Evolutionary conservation across 2,329 filamentous ascomycete species (phyloP).

Genomic region (Verticillium alfalfae): DNA sequence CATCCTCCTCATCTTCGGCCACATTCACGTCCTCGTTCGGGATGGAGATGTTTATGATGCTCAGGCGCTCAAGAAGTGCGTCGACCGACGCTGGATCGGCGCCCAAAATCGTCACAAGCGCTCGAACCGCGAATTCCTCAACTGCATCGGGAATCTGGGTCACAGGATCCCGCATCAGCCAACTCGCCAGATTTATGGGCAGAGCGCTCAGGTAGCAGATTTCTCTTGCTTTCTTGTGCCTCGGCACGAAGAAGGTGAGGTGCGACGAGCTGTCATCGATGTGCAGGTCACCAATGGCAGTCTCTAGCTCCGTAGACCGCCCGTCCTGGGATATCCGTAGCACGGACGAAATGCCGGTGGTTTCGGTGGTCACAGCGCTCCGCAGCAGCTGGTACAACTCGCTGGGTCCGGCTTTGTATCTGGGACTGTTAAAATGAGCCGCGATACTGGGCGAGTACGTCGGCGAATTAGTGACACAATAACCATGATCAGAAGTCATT

Average conservation of each 20-base stretch:
- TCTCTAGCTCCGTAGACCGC: slow-evolving; percentile 6
- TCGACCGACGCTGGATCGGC: background rate
- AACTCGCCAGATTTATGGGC: slow-evolving; percentile 19
- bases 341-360: slow-evolving; percentile 20
- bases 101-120: background rate
- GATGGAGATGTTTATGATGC: background rate
- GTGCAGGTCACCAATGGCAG: slow-evolving; percentile 17
- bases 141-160: slow-evolving; percentile 3
- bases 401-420: background rate
- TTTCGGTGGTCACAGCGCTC: slow-evolving; percentile 18
- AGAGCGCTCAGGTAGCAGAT: slow-evolving; percentile 20
- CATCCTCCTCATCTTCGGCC: background rate
- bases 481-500: background rate
- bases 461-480: background rate
- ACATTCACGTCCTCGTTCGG: background rate
- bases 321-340: slow-evolving; percentile 21
- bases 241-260: slow-evolving; percentile 25
- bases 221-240: slow-evolving; percentile 16
- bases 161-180: slow-evolving; percentile 25
- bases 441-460: background rate
- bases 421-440: slow-evolving; percentile 1
- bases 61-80: background rate
- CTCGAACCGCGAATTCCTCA: background rate
- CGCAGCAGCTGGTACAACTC: slow-evolving; percentile 3
- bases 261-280: slow-evolving; percentile 16